phyloP scores from a whole-genome alignment of 805 yeast species.

The Lipomyces oligophaga region DNA sequence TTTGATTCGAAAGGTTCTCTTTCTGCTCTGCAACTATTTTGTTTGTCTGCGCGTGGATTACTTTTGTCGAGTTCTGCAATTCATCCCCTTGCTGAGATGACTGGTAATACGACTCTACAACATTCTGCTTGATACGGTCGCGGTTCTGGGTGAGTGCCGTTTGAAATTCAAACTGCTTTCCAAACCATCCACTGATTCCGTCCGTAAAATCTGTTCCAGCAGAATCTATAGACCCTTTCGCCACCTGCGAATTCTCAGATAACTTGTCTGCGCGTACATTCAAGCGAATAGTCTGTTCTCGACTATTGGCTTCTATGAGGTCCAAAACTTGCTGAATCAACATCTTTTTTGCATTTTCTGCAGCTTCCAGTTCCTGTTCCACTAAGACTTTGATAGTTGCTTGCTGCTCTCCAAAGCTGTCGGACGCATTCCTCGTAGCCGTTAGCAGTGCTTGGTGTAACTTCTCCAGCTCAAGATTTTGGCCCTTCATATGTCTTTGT shows the following conservation, averaged over 20 bases:
- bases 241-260: constrained; percentile 1
- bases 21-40: constrained; percentile 24
- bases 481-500: constrained; percentile 24
- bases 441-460: constrained; percentile 18
- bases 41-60: constrained; percentile 23
- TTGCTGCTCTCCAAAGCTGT: constrained; percentile 5
- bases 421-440: constrained; percentile 14
- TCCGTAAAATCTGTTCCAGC: constrained; percentile 20
- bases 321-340: constrained; percentile 18
- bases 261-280: constrained; percentile 2
- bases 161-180: constrained; percentile 19
- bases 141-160: constrained; percentile 14
- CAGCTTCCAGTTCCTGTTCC: constrained; percentile 15
- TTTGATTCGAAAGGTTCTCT: constrained; percentile 20
- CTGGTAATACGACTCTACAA: constrained; percentile 20
- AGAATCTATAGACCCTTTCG: constrained; percentile 9
- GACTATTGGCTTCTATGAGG: constrained; percentile 5
- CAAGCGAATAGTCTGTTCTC: constrained; percentile 17
- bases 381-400: constrained; percentile 2
- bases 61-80: constrained; percentile 19
- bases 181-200: constrained; percentile 21
- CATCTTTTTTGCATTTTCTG: constrained; percentile 13
- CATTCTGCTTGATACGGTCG: constrained; percentile 25
- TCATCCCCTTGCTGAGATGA: constrained; percentile 20
- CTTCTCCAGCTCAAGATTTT: constrained; percentile 25